Evolutionary conservation across 768 basidiomycete genomes (phyloP).

Genomic region (Symmetrospora coprosmae): DNA sequence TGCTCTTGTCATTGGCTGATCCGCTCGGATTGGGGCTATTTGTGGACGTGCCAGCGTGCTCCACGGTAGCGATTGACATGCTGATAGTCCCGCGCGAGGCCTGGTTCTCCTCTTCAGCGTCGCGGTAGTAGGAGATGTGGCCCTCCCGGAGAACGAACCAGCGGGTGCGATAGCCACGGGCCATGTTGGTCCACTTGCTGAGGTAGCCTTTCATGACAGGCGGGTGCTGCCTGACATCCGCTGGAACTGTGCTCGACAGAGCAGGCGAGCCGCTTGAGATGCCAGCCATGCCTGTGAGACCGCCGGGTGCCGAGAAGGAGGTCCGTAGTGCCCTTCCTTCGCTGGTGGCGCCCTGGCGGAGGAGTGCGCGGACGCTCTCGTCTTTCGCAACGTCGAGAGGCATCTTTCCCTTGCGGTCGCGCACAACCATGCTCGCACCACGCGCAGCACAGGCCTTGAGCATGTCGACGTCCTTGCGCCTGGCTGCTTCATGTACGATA

Average conservation of each 20-base stretch:
- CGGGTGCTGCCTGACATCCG: too few species aligned
- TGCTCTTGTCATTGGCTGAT: slow-evolving; percentile 46
- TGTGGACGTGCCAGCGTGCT: slow-evolving; percentile 28
- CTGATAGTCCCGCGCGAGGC: slow-evolving; percentile 75
- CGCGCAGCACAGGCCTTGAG: slow-evolving; percentile 71
- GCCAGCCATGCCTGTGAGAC: too few species aligned
- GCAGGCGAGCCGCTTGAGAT: too few species aligned
- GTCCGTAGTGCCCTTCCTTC: slow-evolving; percentile 20
- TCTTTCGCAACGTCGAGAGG: slow-evolving; percentile 60
- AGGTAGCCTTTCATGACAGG: slow-evolving; percentile 25
- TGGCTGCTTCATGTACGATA: slow-evolving; percentile 73
- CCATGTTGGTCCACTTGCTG: slow-evolving; percentile 86
- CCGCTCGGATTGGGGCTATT: slow-evolving; percentile 35
- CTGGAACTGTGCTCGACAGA: too few species aligned
- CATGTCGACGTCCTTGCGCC: slow-evolving; percentile 60
- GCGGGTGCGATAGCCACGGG: slow-evolving; percentile 69
- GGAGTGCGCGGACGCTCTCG: slow-evolving; percentile 56
- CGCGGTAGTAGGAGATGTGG: slow-evolving; percentile 51
- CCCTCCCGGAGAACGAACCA: slow-evolving; percentile 83
- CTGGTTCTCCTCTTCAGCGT: slow-evolving; percentile 75
- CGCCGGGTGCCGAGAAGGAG: neutral
- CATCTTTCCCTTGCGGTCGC: slow-evolving; percentile 58
- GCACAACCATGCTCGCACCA: slow-evolving; percentile 76
- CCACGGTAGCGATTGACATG: slow-evolving; percentile 62
- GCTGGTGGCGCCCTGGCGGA: slow-evolving; percentile 54